Conservation (phyloP, 768 basidiomycete species). For the Inosperma sp. region DNA sequence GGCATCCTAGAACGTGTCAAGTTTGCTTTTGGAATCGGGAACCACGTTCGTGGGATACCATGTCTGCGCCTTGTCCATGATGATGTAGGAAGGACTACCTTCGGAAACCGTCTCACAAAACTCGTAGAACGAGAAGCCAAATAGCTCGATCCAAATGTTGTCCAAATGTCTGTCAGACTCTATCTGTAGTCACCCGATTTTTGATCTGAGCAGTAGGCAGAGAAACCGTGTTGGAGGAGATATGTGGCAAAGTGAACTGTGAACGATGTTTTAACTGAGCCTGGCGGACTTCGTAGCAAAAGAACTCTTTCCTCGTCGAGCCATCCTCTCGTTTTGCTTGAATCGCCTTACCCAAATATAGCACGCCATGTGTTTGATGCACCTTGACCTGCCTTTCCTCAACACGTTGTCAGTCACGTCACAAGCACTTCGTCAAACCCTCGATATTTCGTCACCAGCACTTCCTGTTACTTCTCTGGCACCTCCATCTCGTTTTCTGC, state of each 20-base stretch:
- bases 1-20: neutral
- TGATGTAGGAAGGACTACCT: neutral
- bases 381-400: too few species aligned
- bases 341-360: too few species aligned
- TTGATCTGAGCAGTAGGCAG: neutral
- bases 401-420: too few species aligned
- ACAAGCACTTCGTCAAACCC: too few species aligned
- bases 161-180: neutral
- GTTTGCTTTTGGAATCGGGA: neutral
- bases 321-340: slow-evolving; percentile 1
- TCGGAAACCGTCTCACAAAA: neutral
- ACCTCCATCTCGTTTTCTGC: too few species aligned
- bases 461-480: too few species aligned
- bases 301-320: neutral
- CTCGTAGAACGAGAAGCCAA: neutral
- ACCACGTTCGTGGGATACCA: neutral
- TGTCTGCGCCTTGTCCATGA: neutral
- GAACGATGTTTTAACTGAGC: slow-evolving; percentile 2
- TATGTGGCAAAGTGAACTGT: neutral
- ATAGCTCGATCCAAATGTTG: neutral
- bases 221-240: slow-evolving; percentile 2
- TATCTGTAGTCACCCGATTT: neutral
- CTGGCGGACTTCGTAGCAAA: slow-evolving; percentile 1
- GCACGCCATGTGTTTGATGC: too few species aligned
- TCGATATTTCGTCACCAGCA: too few species aligned